Conservation (phyloP, 169 alveolate genomes). For the Condylostoma magnum region DNA sequence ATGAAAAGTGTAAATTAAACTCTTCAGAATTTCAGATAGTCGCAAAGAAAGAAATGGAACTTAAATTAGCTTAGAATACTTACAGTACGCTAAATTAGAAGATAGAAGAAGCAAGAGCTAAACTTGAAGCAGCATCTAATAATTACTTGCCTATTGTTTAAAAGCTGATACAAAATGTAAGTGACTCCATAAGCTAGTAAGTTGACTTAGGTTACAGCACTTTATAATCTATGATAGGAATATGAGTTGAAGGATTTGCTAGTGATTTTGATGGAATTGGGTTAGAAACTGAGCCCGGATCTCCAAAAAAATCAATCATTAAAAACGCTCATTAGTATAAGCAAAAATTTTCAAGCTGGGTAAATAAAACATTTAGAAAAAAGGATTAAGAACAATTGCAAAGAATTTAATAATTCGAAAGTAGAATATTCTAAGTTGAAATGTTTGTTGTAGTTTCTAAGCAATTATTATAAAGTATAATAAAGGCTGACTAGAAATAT, state of each 20-base stretch:
- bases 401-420: not conserved
- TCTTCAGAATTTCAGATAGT: not conserved
- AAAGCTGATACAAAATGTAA: not conserved
- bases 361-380: conserved; percentile 3
- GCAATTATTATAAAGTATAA: not conserved
- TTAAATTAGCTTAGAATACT: not conserved
- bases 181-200: not conserved
- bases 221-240: not conserved
- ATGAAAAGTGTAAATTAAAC: not conserved
- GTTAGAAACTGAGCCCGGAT: not conserved
- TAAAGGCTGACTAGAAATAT: not conserved
- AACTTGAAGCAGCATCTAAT: not conserved
- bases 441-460: not conserved
- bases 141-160: not conserved
- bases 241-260: not conserved
- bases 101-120: not conserved
- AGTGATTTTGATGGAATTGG: not conserved
- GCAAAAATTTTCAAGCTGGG: not conserved
- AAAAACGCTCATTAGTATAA: not conserved
- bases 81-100: not conserved
- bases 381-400: not conserved
- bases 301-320: not conserved
- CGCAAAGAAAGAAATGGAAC: conserved; percentile 29
- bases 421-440: not conserved
- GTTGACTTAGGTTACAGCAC: not conserved